A percentile compares a stretch with the other conserved stretches of the same genome.
These are phyloP conservation scores for Claviceps monticola DNA, from an alignment of 2,329 filamentous ascomycete genomes.

Conservation along the genomic window DNA sequence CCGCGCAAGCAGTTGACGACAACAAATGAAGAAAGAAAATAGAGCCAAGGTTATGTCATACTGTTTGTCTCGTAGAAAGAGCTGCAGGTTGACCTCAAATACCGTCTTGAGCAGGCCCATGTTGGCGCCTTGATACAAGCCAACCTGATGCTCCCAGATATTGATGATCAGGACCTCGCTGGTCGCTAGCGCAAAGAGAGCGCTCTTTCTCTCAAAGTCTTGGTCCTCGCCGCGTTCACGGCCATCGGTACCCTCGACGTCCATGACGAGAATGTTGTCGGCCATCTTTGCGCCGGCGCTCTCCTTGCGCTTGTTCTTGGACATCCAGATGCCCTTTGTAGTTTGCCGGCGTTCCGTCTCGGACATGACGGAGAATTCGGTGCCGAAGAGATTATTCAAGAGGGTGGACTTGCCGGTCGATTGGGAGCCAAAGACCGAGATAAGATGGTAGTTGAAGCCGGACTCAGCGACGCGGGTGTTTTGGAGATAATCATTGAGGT, in stretches of 20 bases:
- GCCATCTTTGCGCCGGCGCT: conserved; percentile 55
- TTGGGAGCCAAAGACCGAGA: conserved; percentile 97
- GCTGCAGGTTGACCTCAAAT: conserved; percentile 93
- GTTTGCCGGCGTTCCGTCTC: conserved; percentile 90
- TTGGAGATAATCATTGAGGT: conserved; percentile 70
- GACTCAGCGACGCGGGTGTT: conserved; percentile 68
- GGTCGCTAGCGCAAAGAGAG: conserved; percentile 89
- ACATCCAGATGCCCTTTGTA: conserved; percentile 99
- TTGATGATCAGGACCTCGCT: conserved; percentile 98
- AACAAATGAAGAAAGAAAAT: background rate
- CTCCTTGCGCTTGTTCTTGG: conserved; percentile 69
- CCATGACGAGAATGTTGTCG: conserved; percentile 97
- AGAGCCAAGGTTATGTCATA: conserved; percentile 29
- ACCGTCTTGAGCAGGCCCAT: conserved; percentile 98
- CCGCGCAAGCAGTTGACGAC: background rate
- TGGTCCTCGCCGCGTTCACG: conserved; percentile 94
- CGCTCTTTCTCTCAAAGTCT: conserved; percentile 97
- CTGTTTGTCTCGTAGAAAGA: conserved; percentile 93
- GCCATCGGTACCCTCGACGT: conserved; percentile 95
- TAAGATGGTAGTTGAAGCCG: conserved; percentile 98
- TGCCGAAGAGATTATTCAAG: conserved; percentile 90
- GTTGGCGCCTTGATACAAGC: conserved; percentile 93
- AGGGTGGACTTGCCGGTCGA: conserved; percentile 97
- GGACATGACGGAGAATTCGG: conserved; percentile 94
- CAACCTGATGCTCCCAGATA: conserved; percentile 98